These are phyloP conservation scores for Amniculicola lignicola DNA, from an alignment of 495 filamentous ascomycete genomes.

Conservation along the genomic window DNA sequence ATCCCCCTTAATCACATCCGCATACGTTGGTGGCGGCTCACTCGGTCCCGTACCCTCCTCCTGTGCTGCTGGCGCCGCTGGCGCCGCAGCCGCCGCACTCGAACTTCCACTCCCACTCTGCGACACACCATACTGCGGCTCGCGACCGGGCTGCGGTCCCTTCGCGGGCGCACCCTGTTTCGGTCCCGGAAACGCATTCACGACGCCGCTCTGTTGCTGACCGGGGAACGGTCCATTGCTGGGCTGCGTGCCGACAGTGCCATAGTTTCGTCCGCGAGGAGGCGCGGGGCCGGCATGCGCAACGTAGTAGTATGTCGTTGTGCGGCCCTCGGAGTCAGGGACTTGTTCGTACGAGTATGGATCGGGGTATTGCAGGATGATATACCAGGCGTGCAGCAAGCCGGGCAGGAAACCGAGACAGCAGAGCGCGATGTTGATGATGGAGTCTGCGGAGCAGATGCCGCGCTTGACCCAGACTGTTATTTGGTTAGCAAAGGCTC, in stretches of 20 bases:
- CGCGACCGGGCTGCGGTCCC: constrained; percentile 10
- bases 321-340: constrained; percentile 47
- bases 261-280: constrained; percentile 27
- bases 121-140: constrained; percentile 8
- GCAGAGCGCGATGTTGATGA: constrained; percentile 94
- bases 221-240: constrained; percentile 35
- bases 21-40: constrained; percentile 69
- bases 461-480: constrained; percentile 94
- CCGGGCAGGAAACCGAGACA: constrained; percentile 87
- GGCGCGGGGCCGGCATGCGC: constrained; percentile 38
- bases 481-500: constrained; percentile 25
- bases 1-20: constrained; percentile 81
- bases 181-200: constrained; percentile 41
- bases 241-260: constrained; percentile 35
- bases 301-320: constrained; percentile 48
- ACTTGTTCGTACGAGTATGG: constrained; percentile 60
- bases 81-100: no score
- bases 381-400: constrained; percentile 95
- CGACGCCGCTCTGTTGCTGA: constrained; percentile 32
- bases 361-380: constrained; percentile 88
- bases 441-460: constrained; percentile 85
- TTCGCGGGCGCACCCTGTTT: no score
- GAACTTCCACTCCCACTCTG: constrained; percentile 26
- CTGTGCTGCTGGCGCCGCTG: no score
- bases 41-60: constrained; percentile 9